A percentile compares a stretch with the other conserved stretches of the same genome.
These are phyloP conservation scores for Xylariaceae sp. DNA, from an alignment of 2,329 filamentous ascomycete genomes.

Conservation along the genomic window DNA sequence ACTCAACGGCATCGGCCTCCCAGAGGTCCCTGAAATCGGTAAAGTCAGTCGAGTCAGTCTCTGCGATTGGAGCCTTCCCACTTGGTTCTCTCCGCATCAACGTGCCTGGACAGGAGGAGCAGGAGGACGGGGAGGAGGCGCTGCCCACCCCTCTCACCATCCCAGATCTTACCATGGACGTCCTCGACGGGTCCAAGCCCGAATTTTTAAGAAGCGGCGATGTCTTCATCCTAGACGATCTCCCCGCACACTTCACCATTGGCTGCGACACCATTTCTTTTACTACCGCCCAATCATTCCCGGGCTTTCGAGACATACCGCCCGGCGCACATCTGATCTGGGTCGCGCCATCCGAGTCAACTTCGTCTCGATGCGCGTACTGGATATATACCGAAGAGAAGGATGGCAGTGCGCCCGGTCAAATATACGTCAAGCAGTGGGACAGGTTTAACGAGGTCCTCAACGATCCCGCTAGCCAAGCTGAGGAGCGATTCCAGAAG, in stretches of 20 bases:
- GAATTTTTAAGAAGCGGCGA: conserved; percentile 37
- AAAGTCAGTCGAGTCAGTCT: conserved; percentile 28
- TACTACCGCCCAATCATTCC: conserved; percentile 39
- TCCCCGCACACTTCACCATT: conserved; percentile 47
- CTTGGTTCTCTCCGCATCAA: conserved; percentile 17
- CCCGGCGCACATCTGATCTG: conserved; percentile 56
- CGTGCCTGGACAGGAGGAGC: conserved; percentile 7
- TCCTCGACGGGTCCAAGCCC: conserved; percentile 19
- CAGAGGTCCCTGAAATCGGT: conserved; percentile 21
- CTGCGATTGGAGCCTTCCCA: conserved; percentile 27
- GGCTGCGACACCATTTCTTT: conserved; percentile 51
- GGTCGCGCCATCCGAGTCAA: conserved; percentile 44
- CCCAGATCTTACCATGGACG: conserved; percentile 13
- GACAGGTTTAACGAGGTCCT: conserved; percentile 52
- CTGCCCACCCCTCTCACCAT: conserved; percentile 11
- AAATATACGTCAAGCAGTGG: conserved; percentile 34
- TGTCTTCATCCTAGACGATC: conserved; percentile 46
- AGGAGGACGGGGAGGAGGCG: conserved; percentile 8
- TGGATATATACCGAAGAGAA: conserved; percentile 45
- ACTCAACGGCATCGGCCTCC: conserved; percentile 5
- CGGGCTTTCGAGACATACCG: conserved; percentile 52
- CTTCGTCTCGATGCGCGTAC: conserved; percentile 50
- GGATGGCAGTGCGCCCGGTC: conserved; percentile 23
- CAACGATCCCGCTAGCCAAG: conserved; percentile 38
- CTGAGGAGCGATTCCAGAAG: conserved; percentile 42